These are phyloP conservation scores for Beauveria brongniartii DNA, from an alignment of 2,329 filamentous ascomycete species.

Conservation along the genomic window DNA sequence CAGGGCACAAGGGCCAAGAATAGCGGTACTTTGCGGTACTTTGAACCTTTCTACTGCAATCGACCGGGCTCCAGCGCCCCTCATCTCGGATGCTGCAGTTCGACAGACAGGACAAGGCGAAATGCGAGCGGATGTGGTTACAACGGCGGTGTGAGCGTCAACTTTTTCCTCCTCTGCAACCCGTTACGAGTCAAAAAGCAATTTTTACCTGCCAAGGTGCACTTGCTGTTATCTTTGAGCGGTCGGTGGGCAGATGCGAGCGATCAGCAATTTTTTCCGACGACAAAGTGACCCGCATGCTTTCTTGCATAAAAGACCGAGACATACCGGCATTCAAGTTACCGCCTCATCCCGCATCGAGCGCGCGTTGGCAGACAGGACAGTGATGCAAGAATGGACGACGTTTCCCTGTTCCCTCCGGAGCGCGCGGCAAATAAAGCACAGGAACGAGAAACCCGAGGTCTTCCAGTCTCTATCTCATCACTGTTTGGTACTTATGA, in stretches of 20 bases:
- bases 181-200: background rate
- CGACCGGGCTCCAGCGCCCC: background rate
- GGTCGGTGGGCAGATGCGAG: background rate
- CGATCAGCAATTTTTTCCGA: background rate
- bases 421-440: background rate
- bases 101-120: background rate
- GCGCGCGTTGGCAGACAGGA: background rate
- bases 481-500: background rate
- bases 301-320: constrained; percentile 6
- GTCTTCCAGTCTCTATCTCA: background rate
- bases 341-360: background rate
- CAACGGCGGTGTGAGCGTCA: constrained; percentile 4
- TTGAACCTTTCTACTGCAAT: no score
- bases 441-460: background rate
- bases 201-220: background rate
- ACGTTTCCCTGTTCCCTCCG: background rate
- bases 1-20: background rate
- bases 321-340: background rate
- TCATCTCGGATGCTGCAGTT: background rate
- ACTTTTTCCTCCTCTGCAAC: background rate
- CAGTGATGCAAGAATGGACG: background rate
- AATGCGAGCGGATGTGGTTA: background rate
- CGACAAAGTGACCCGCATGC: background rate
- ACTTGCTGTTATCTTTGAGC: background rate
- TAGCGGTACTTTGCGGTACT: no score